These are phyloP conservation scores for Ophiostoma quercus DNA, from an alignment of 2,329 filamentous ascomycete species.

Conservation along the genomic window DNA sequence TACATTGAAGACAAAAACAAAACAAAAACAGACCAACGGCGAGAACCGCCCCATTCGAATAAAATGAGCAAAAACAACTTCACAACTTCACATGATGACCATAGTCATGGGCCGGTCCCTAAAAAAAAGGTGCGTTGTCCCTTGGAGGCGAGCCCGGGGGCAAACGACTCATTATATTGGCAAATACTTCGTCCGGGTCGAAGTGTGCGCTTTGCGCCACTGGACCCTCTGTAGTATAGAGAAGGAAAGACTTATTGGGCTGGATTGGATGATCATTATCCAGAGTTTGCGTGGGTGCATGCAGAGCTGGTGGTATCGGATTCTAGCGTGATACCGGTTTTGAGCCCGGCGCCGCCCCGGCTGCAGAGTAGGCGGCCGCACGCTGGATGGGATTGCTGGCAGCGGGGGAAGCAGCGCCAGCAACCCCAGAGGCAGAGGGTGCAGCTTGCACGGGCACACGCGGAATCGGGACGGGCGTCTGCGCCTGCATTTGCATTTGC, in stretches of 20 bases:
- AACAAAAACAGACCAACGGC: neutral
- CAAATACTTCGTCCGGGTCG: neutral
- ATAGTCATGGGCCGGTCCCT: neutral
- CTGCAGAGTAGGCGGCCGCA: slow-evolving; percentile 9
- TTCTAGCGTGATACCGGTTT: slow-evolving; percentile 1
- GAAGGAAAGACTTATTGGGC: neutral
- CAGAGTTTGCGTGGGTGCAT: neutral
- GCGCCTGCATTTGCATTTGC: slow-evolving; percentile 12
- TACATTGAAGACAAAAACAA: neutral
- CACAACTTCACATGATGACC: no score
- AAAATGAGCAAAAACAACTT: no score
- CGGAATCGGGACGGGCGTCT: slow-evolving; percentile 30
- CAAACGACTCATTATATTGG: neutral
- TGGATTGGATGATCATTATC: neutral
- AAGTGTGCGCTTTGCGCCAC: neutral
- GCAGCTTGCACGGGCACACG: slow-evolving; percentile 25
- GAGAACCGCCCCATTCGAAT: neutral
- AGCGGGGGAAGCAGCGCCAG: neutral
- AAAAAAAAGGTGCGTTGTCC: neutral
- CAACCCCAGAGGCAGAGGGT: neutral
- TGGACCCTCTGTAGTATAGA: neutral
- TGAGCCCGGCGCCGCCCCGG: neutral
- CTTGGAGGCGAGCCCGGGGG: neutral
- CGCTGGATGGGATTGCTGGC: neutral
- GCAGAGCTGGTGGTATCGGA: neutral